phyloP scores from a whole-genome alignment of 2,329 filamentous ascomycete genomes.

The Calonectria pauciramosa region DNA sequence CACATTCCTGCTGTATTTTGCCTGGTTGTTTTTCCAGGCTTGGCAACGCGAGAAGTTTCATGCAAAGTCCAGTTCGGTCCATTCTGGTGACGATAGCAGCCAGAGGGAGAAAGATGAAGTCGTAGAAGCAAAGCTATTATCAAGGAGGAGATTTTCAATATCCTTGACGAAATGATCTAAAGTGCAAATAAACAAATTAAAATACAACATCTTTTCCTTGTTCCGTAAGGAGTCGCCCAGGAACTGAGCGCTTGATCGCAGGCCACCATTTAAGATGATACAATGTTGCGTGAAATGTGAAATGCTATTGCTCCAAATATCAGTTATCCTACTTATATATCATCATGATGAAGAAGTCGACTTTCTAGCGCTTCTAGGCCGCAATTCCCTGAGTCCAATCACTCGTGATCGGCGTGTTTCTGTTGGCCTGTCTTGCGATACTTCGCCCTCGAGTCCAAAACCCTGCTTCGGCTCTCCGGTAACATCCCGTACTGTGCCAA shows the following conservation, averaged over 20 bases:
- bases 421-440: background rate
- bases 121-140: slow-evolving; percentile 9
- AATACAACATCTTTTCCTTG: too few species aligned
- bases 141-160: slow-evolving; percentile 11
- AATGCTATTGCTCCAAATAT: background rate
- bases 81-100: background rate
- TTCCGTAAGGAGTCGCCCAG: too few species aligned
- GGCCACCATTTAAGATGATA: too few species aligned
- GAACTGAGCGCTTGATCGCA: too few species aligned
- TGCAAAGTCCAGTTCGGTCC: background rate
- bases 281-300: background rate
- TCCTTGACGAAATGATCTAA: background rate
- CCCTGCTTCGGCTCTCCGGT: background rate
- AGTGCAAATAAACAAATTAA: background rate
- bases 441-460: background rate
- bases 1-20: slow-evolving; percentile 53
- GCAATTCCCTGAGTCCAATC: background rate
- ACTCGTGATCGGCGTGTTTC: background rate
- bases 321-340: background rate
- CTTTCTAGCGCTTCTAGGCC: background rate
- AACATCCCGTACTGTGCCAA: slow-evolving; percentile 34
- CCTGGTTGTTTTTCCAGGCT: slow-evolving; percentile 50
- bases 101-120: background rate
- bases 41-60: slow-evolving; percentile 31
- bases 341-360: background rate